Evolutionary conservation across 495 filamentous ascomycete species (phyloP).

Genomic region (Bombardia bombarda): DNA sequence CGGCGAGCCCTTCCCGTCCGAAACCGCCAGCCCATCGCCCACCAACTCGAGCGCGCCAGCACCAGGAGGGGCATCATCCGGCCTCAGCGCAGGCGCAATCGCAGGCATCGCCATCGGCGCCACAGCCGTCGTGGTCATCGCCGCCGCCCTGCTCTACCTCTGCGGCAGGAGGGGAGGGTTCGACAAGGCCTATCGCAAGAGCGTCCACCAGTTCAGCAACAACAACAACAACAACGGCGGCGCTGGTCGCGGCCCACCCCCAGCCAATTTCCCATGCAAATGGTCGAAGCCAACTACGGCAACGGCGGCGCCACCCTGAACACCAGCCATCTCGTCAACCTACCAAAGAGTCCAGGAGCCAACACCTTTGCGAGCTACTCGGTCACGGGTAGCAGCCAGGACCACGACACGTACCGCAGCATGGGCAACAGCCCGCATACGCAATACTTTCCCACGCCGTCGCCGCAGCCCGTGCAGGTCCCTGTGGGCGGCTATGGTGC

Average conservation of each 20-base stretch:
- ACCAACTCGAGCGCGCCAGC: constrained; percentile 4
- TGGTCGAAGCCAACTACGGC: constrained; percentile 16
- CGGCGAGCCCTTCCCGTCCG: constrained; percentile 29
- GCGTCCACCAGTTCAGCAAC: constrained; percentile 48
- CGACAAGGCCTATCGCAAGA: constrained; percentile 23
- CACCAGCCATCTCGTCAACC: too few species aligned
- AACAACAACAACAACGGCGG: constrained; percentile 28
- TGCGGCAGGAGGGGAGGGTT: constrained; percentile 33
- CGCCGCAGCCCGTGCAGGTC: not conserved
- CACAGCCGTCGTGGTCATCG: constrained; percentile 27
- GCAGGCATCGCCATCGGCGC: constrained; percentile 41
- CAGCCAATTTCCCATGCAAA: constrained; percentile 1
- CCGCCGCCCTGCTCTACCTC: constrained; percentile 30
- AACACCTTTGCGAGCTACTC: constrained; percentile 12
- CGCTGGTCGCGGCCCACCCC: constrained; percentile 4
- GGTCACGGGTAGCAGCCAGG: not conserved
- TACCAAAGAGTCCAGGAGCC: constrained; percentile 25
- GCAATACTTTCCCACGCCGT: not conserved
- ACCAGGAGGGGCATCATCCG: not conserved
- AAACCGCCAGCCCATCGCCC: constrained; percentile 11
- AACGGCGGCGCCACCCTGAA: constrained; percentile 1
- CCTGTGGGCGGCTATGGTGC: constrained; percentile 3
- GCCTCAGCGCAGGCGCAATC: constrained; percentile 32
- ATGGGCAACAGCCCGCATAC: constrained; percentile 5
- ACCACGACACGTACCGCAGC: constrained; percentile 8